These are phyloP conservation scores for Carpinus fangiana DNA, from an alignment of 306 rosid genomes.

Conservation along the genomic window DNA sequence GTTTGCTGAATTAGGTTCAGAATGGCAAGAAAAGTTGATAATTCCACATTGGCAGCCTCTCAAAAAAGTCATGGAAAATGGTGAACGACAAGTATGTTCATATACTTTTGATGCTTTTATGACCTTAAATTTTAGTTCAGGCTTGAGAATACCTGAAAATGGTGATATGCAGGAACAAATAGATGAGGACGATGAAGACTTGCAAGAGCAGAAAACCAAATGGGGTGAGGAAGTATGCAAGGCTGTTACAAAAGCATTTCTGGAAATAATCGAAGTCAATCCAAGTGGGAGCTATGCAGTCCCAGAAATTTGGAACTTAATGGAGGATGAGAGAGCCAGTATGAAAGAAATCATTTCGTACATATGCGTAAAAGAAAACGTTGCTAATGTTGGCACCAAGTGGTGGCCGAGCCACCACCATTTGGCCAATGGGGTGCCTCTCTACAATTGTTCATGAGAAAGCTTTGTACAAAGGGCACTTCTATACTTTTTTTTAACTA, in stretches of 20 bases:
- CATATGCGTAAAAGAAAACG: too few species aligned
- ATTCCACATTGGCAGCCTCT: slow-evolving; percentile 38
- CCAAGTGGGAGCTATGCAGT: too few species aligned
- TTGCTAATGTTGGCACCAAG: too few species aligned
- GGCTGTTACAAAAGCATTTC: slow-evolving; percentile 50
- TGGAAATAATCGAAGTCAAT: slow-evolving; percentile 35
- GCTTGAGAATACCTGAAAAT: not conserved
- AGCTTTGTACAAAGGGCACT: not conserved
- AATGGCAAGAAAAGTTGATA: slow-evolving; percentile 33
- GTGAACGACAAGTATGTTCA: slow-evolving; percentile 24
- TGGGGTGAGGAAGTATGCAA: slow-evolving; percentile 42
- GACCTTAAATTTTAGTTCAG: not conserved
- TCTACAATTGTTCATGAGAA: not conserved
- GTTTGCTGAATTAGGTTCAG: slow-evolving; percentile 32
- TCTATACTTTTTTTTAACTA: not conserved
- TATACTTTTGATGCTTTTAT: not conserved
- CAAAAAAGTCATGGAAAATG: slow-evolving; percentile 21
- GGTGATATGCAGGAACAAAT: slow-evolving; percentile 38
- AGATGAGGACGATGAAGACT: slow-evolving; percentile 48
- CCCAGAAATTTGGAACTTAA: too few species aligned
- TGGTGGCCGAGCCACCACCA: too few species aligned
- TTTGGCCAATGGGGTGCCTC: not conserved
- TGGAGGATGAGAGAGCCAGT: too few species aligned
- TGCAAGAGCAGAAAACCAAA: slow-evolving; percentile 41
- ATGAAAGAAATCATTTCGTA: too few species aligned